A percentile compares a stretch with the other conserved stretches of the same genome.
Conservation (phyloP, 2,329 filamentous ascomycete species). For the Akanthomyces dipterigenus region DNA sequence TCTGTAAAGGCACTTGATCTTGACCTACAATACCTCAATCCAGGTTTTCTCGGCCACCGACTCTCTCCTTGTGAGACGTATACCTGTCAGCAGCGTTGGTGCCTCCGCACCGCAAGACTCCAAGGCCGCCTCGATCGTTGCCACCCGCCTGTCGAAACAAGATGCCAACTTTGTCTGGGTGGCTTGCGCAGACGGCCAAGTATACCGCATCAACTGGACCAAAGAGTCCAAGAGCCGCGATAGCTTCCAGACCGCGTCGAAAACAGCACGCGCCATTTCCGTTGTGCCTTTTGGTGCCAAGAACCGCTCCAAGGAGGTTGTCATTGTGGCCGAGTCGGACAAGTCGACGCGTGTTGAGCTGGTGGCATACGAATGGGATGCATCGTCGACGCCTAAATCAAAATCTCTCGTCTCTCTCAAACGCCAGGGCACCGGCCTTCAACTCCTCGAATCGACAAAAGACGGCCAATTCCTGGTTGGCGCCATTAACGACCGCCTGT, state of each 20-base stretch:
- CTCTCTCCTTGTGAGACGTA: constrained; percentile 70
- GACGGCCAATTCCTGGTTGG: constrained; percentile 51
- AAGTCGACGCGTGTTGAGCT: constrained; percentile 31
- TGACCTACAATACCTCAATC: constrained; percentile 67
- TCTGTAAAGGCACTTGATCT: constrained; percentile 58
- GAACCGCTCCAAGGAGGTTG: constrained; percentile 35
- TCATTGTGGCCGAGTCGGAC: constrained; percentile 41
- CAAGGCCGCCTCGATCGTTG: constrained; percentile 31
- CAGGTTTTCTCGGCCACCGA: constrained; percentile 76
- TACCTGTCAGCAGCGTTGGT: constrained; percentile 42
- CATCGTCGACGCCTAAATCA: constrained; percentile 21
- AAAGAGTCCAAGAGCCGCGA: constrained; percentile 35
- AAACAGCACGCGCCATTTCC: constrained; percentile 39
- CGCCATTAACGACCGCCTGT: constrained; percentile 30
- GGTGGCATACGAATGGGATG: constrained; percentile 37
- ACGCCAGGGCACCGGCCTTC: constrained; percentile 29
- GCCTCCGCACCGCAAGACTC: constrained; percentile 19
- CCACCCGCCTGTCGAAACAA: constrained; percentile 32
- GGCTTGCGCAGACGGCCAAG: constrained; percentile 48
- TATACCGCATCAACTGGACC: constrained; percentile 55
- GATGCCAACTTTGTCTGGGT: constrained; percentile 50
- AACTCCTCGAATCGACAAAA: constrained; percentile 41
- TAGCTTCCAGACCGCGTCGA: constrained; percentile 35
- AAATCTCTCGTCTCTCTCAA: constrained; percentile 31
- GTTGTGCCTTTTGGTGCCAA: constrained; percentile 29